Evolutionary conservation across 108 stramenopile genomes (phyloP), one percentile per base, ranked within the genome.

Genomic region (Chaetoceros muelleri): DNA sequence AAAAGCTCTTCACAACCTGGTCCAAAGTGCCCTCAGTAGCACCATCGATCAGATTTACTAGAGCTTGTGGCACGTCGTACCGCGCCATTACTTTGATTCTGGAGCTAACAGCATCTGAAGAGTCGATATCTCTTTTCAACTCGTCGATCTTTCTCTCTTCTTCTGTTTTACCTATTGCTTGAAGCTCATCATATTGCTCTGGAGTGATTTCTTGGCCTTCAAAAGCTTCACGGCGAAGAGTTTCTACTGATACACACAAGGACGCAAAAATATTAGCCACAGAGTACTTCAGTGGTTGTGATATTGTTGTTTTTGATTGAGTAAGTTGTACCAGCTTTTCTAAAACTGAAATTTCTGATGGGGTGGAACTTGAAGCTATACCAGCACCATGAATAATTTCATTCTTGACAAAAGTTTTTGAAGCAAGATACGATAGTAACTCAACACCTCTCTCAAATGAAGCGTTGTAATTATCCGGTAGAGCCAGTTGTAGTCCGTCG

Each of bases 171-270:
- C 80, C 81, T 70, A 95, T 62, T 23, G 62, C 46, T 64, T 93
- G 85, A 8, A 98, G 66, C 72, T 98, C 84, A 65, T 96, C 94
- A 65, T 96, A 98, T 71, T 98, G 94, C 60, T 98, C 97, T 69
- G 82, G 75, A 19, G 94, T 90, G 5, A 96, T 82, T 65, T 98
- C 95, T 58, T 94, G 95, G 3, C 88, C 94, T 24, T 71, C 71
- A 52, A 96, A 94, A 18, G 90, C 81, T 64, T 95, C 91, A 60
- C 73, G 82, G 28, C 84, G 72, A 1, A 95, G 76, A 28, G 90
- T 87, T 53, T 92, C 74, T 25, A 78, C 76, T 49, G 93, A 87
- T 2, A 89, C 95, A 40, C 88, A 73, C 22, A 98, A 63, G 30
- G 78, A 59, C 30, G 80, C 80, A 59, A 95, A 94, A 17, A 94